These are phyloP conservation scores for Plantago ovata DNA, from an alignment of 257 asterid genomes.

Conservation along the genomic window DNA sequence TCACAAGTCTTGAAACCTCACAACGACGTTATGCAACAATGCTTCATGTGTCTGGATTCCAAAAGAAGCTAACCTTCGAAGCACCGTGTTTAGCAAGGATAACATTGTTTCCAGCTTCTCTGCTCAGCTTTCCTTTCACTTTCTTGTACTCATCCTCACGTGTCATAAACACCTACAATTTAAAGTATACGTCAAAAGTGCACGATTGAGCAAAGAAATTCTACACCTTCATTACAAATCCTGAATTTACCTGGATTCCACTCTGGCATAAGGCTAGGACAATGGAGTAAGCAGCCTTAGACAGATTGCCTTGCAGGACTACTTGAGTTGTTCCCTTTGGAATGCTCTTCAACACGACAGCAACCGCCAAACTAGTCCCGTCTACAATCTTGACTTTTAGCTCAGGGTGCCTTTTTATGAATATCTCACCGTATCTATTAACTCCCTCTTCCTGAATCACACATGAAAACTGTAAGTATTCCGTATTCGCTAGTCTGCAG, in stretches of 20 bases:
- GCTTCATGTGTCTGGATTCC: neutral
- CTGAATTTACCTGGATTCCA: conserved; percentile 21
- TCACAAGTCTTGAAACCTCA: neutral
- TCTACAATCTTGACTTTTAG: conserved; percentile 24
- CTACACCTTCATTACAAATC: neutral
- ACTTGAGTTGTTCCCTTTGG: conserved; percentile 26
- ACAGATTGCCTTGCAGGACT: conserved; percentile 20
- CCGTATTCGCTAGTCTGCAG: too few species aligned
- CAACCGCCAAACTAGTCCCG: conserved; percentile 31
- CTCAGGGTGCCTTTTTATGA: conserved; percentile 19
- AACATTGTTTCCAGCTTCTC: conserved; percentile 23
- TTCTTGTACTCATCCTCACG: conserved; percentile 19
- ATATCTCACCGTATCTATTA: conserved; percentile 23
- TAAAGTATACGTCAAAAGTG: neutral
- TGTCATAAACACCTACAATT: conserved; percentile 16
- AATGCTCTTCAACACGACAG: conserved; percentile 28
- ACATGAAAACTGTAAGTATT: neutral
- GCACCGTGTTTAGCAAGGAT: conserved; percentile 9
- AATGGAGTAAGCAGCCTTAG: conserved; percentile 24
- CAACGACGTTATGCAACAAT: neutral
- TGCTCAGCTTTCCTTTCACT: conserved; percentile 20
- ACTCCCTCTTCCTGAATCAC: conserved; percentile 19
- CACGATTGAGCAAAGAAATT: neutral
- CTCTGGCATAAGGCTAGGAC: conserved; percentile 22
- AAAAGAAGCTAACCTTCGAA: conserved; percentile 18